phyloP scores from a whole-genome alignment of 2,329 filamentous ascomycete species.

The Aquanectria penicillioides region DNA sequence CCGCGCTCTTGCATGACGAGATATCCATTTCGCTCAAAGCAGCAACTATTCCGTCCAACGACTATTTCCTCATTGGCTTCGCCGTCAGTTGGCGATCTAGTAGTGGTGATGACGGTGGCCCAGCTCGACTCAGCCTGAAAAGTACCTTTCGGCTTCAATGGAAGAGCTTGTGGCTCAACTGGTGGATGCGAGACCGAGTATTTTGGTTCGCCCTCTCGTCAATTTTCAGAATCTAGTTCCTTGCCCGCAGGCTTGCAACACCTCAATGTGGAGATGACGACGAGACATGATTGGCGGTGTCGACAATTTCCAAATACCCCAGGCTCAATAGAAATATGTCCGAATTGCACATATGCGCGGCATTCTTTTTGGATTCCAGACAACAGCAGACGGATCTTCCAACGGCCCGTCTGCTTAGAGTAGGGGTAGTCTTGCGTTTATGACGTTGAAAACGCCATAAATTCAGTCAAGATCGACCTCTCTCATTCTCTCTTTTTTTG shows the following conservation, averaged over 20 bases:
- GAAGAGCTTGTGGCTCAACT: neutral
- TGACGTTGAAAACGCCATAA: too few relatives aligned
- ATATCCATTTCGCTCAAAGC: neutral
- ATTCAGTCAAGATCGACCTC: too few relatives aligned
- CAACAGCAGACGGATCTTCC: too few relatives aligned
- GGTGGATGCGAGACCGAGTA: neutral
- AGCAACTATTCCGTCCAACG: neutral
- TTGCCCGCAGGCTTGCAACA: neutral
- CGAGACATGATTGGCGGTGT: neutral
- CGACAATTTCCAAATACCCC: slow-evolving; percentile 10
- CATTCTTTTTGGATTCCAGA: too few relatives aligned
- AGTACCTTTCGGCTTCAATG: too few relatives aligned
- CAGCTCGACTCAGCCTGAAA: neutral
- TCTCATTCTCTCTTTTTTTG: too few relatives aligned
- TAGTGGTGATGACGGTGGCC: neutral
- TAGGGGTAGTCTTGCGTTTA: too few relatives aligned
- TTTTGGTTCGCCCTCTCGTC: slow-evolving; percentile 5
- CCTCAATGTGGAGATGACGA: neutral
- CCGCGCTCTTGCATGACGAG: neutral
- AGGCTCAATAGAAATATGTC: too few relatives aligned
- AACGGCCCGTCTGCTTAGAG: too few relatives aligned
- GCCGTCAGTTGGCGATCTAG: slow-evolving; percentile 1
- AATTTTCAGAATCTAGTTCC: neutral
- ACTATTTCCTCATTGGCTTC: slow-evolving; percentile 2
- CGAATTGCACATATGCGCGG: too few relatives aligned